These are phyloP conservation scores for Fusarium haematococcum DNA, from an alignment of 2,329 filamentous ascomycete species.

Conservation along the genomic window DNA sequence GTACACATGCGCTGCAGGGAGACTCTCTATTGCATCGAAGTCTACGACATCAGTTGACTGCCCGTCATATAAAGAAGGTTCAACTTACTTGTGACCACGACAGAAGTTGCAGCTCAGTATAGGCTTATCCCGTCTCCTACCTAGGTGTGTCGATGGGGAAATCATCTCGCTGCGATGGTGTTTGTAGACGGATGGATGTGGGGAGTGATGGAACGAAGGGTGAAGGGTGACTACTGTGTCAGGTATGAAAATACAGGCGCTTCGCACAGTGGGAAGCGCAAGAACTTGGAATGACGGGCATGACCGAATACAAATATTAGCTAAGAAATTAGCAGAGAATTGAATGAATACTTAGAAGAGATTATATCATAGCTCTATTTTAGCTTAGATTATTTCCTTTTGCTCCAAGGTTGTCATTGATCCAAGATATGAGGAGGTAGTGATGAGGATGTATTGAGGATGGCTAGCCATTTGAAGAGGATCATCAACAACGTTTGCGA, in stretches of 20 bases:
- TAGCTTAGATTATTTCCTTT: neutral
- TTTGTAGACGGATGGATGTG: neutral
- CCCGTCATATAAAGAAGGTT: neutral
- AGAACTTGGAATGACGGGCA: neutral
- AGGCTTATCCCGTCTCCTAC: neutral
- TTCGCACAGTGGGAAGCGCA: neutral
- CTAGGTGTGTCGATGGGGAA: neutral
- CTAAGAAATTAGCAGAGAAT: neutral
- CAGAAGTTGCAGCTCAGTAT: neutral
- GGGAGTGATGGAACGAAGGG: too few species aligned
- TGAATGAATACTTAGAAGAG: neutral
- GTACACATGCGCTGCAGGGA: slow-evolving; percentile 13
- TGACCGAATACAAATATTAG: neutral
- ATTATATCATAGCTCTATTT: neutral
- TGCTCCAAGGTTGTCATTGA: neutral
- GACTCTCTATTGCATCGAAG: slow-evolving; percentile 26
- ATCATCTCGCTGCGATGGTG: neutral
- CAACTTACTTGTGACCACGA: neutral
- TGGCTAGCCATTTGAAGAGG: too few species aligned
- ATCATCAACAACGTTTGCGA: too few species aligned
- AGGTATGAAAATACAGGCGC: neutral
- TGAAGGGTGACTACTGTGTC: neutral
- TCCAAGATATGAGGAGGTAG: neutral
- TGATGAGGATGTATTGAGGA: too few species aligned
- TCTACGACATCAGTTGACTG: neutral